Percentiles rank a stretch among this genome's conserved stretches.
These are phyloP conservation scores for Talaromyces proteolyticus DNA, from an alignment of 495 filamentous ascomycete genomes.

Conservation along the genomic window DNA sequence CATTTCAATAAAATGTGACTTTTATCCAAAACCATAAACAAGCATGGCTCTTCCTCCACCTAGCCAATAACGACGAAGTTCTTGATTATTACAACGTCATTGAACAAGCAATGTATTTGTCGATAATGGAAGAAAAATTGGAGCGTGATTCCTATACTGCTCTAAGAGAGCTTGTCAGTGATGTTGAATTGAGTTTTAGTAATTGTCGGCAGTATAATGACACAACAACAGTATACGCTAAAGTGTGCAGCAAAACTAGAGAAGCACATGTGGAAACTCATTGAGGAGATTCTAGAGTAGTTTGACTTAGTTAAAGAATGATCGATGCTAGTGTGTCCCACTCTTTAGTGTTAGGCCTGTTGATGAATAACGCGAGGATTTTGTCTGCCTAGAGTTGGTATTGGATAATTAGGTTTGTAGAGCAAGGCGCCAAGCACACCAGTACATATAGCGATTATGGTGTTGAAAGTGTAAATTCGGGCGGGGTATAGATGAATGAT, in stretches of 20 bases:
- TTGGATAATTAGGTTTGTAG: too few relatives aligned
- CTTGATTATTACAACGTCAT: slow-evolving; percentile 97
- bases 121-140: slow-evolving; percentile 90
- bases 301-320: neutral
- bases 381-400: too few relatives aligned
- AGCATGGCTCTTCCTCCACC: slow-evolving; percentile 89
- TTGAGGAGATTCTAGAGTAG: slow-evolving; percentile 94
- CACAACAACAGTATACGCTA: slow-evolving; percentile 89
- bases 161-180: slow-evolving; percentile 87
- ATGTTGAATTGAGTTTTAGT: slow-evolving; percentile 85
- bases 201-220: slow-evolving; percentile 96
- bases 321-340: neutral
- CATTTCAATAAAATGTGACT: slow-evolving; percentile 91
- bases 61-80: slow-evolving; percentile 92
- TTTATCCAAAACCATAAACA: slow-evolving; percentile 83
- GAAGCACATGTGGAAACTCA: slow-evolving; percentile 93
- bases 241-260: slow-evolving; percentile 93
- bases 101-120: slow-evolving; percentile 93
- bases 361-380: too few relatives aligned
- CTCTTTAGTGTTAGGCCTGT: too few relatives aligned
- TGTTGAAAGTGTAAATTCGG: too few relatives aligned
- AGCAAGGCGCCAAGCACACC: too few relatives aligned
- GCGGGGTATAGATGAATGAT: too few relatives aligned
- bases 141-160: slow-evolving; percentile 87
- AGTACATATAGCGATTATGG: too few relatives aligned